Base-by-base conservation (phyloP, 2,329 filamentous ascomycete species). In the Trichothecium sympodiale region DNA sequence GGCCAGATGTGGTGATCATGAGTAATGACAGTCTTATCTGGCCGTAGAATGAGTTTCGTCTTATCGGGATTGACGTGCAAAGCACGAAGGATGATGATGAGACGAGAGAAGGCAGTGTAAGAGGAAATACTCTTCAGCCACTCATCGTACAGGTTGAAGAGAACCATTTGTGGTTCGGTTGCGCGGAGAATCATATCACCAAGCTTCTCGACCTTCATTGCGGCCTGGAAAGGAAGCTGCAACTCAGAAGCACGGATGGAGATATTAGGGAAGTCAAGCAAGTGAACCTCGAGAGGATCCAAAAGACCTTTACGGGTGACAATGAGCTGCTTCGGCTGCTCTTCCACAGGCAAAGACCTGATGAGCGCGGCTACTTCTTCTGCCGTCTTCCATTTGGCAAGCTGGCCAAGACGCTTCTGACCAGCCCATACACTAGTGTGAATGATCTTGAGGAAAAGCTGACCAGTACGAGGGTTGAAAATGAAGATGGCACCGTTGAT, bases 401-500 rank as follows among this genome's bases (percentile, higher is more conserved):
- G 65, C 60, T 98, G 91, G 46, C 93, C 93, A 23, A 98, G 77
- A 83, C 91, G 93, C 62, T 98, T 98, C 63, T 98, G 91, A 37
- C 91, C 91, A 35, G 91, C 91, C 91, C 91, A 98, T 18, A 98
- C 93, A 53, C 88, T 95, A 2, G 91, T 98, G 62, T 98, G 93
- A 46, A 98, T 98, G 49, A 98, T 96, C 72, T 98, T 98, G 54
- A 98, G 63, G 77, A 98, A 98, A 28, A 98, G 64, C 54, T 98
- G 91, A 34, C 91, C 91, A 35, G 91, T 98, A 39, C 89, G 78
- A n/a, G 93, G 91, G 57, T 98, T 98, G 75, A 98, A 96, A 55
- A 98, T 98, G 69, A 98, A 98, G 56, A 98, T 96, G 31, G 93
- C 91, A 55, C 91, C 91, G 57, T 98, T 98, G 71, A 98, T 98